A percentile compares a stretch with the other conserved stretches of the same genome.
Conservation (phyloP, 2,329 filamentous ascomycete species). For the Paraconiothyrium brasiliense region DNA sequence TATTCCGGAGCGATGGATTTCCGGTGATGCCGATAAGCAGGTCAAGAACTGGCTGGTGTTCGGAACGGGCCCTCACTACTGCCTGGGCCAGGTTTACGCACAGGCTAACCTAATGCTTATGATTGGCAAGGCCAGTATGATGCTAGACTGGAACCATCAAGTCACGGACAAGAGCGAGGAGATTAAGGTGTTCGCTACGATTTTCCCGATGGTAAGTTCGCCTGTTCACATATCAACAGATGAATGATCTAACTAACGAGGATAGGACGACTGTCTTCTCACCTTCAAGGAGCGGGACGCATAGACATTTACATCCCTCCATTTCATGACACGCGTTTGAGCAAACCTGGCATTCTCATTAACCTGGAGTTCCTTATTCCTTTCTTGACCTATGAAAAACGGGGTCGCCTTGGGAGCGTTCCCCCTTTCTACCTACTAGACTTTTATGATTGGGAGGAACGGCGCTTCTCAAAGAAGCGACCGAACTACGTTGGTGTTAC, state of each 20-base stretch:
- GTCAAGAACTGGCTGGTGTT: constrained; percentile 98
- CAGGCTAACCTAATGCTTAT: constrained; percentile 87
- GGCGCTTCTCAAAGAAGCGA: constrained; percentile 21
- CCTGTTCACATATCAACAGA: constrained; percentile 3
- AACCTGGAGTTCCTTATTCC: constrained; percentile 29
- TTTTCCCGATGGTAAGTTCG: constrained; percentile 87
- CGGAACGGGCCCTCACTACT: constrained; percentile 95
- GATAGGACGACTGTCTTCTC: constrained; percentile 82
- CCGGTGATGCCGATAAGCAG: constrained; percentile 86
- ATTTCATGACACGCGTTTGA: constrained; percentile 32
- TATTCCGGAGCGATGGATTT: constrained; percentile 70
- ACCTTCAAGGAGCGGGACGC: constrained; percentile 65
- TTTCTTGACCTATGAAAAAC: constrained; percentile 18
- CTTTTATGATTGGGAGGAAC: constrained; percentile 39
- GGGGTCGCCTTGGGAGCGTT: constrained; percentile 12
- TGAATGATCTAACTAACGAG: constrained; percentile 27
- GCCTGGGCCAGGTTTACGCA: constrained; percentile 91
- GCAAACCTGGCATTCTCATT: constrained; percentile 38
- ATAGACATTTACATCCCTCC: constrained; percentile 25
- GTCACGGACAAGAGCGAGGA: constrained; percentile 85
- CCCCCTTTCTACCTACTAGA: constrained; percentile 32
- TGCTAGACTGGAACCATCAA: constrained; percentile 90
- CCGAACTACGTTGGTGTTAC: constrained; percentile 24
- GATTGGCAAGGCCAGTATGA: constrained; percentile 87
- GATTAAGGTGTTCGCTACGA: constrained; percentile 98